Evolutionary conservation across 805 yeast genomes (phyloP).

Genomic region (Cyberlindnera subsufficiens): DNA sequence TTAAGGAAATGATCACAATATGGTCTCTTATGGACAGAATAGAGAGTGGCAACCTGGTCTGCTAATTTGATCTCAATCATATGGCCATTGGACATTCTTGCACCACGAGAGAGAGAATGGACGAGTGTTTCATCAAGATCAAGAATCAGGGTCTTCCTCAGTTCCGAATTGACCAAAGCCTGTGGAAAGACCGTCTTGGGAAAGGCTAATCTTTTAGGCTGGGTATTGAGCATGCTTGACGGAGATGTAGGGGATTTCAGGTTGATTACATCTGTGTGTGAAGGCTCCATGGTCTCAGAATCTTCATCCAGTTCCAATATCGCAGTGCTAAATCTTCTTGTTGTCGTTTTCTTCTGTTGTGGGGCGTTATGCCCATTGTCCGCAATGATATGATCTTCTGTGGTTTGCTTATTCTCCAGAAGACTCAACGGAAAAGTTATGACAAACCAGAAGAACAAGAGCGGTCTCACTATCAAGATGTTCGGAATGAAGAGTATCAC

Average conservation of each 20-base stretch:
- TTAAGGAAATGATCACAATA: conserved; percentile 79
- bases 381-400: conserved; percentile 1
- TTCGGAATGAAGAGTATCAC: conserved; percentile 43
- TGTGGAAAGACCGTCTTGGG: conserved; percentile 39
- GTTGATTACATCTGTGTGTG: conserved; percentile 4
- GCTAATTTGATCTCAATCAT: conserved; percentile 77
- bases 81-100: conserved; percentile 40
- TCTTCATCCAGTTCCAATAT: conserved; percentile 22
- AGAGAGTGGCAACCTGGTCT: conserved; percentile 69
- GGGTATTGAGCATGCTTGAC: conserved; percentile 14
- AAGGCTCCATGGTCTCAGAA: conserved; percentile 8
- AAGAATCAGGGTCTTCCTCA: conserved; percentile 66
- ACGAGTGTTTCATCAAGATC: conserved; percentile 94
- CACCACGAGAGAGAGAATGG: conserved; percentile 74
- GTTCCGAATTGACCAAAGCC: conserved; percentile 32
- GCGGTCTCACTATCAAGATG: conserved; percentile 45
- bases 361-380: not conserved
- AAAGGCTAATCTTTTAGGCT: conserved; percentile 13
- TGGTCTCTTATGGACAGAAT: conserved; percentile 89
- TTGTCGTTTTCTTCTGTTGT: not conserved
- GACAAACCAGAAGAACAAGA: conserved; percentile 42
- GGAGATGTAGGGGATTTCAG: conserved; percentile 22
- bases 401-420: conserved; percentile 21
- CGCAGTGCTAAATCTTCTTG: conserved; percentile 2
- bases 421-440: conserved; percentile 50